phyloP scores from a whole-genome alignment of 495 filamentous ascomycete genomes.

The Halenospora varia region DNA sequence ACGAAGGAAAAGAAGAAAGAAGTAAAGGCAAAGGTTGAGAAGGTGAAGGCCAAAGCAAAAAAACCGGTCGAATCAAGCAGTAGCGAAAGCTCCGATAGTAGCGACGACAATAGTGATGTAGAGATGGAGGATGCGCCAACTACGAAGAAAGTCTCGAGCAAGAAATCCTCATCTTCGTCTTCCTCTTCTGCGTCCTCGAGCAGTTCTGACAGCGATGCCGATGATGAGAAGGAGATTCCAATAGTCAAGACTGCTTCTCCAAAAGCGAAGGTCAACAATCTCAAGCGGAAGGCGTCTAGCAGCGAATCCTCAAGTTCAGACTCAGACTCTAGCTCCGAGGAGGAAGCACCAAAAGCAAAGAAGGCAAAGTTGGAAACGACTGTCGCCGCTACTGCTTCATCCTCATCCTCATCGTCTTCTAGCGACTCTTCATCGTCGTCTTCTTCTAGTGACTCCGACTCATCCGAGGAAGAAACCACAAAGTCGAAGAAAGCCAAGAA shows the following conservation, averaged over 20 bases:
- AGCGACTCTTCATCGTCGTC: slow-evolving; percentile 36
- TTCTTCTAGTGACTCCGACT: slow-evolving; percentile 22
- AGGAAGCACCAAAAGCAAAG: slow-evolving; percentile 33
- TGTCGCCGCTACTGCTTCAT: slow-evolving; percentile 29
- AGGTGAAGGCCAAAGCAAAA: slow-evolving; percentile 29
- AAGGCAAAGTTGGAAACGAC: slow-evolving; percentile 18
- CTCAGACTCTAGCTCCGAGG: slow-evolving; percentile 29
- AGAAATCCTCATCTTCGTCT: slow-evolving; percentile 37
- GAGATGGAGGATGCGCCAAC: slow-evolving; percentile 53
- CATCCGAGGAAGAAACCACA: slow-evolving; percentile 31
- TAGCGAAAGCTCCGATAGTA: slow-evolving; percentile 36
- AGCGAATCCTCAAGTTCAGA: slow-evolving; percentile 35
- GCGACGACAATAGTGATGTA: slow-evolving; percentile 44
- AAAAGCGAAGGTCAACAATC: slow-evolving; percentile 34
- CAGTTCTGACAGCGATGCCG: slow-evolving; percentile 57
- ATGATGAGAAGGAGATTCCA: slow-evolving; percentile 50
- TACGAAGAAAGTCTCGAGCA: slow-evolving; percentile 9
- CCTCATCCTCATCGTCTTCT: slow-evolving; percentile 45
- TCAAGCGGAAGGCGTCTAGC: slow-evolving; percentile 65
- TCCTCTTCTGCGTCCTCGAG: slow-evolving; percentile 45
- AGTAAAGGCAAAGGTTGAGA: slow-evolving; percentile 31
- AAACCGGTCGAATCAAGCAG: slow-evolving; percentile 13
- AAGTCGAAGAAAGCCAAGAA: slow-evolving; percentile 32
- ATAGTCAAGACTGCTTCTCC: slow-evolving; percentile 26
- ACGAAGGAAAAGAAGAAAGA: slow-evolving; percentile 18